These are phyloP conservation scores for Oxytropis ochrocephala DNA, from an alignment of 306 rosid species.

Conservation along the genomic window DNA sequence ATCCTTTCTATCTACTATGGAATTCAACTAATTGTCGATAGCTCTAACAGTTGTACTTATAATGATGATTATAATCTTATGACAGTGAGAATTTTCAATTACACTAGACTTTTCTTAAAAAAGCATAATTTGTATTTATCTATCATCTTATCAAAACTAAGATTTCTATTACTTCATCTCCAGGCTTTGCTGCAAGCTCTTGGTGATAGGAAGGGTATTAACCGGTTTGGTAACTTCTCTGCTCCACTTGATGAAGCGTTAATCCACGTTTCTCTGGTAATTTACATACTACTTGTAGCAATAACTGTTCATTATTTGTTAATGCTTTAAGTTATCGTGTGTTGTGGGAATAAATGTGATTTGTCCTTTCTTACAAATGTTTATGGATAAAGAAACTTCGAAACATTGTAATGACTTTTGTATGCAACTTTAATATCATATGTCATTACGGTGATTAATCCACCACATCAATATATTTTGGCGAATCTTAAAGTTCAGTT, in stretches of 20 bases:
- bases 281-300: constrained; percentile 9
- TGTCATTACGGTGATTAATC: not conserved
- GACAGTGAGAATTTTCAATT: not conserved
- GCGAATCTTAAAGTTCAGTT: not conserved
- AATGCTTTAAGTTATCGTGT: not conserved
- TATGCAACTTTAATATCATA: not conserved
- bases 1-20: constrained; percentile 2
- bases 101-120: not conserved
- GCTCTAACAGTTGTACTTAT: not conserved
- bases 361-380: constrained; percentile 8
- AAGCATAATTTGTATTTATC: not conserved
- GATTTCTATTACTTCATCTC: constrained; percentile 18
- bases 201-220: constrained; percentile 92
- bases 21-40: not conserved
- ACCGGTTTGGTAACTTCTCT: constrained; percentile 92
- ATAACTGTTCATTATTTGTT: not conserved
- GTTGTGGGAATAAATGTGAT: not conserved
- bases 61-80: not conserved
- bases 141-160: not conserved
- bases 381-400: not conserved
- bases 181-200: constrained; percentile 91
- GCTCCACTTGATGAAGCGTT: constrained; percentile 97
- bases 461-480: not conserved
- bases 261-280: constrained; percentile 84
- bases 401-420: not conserved